phyloP scores from a whole-genome alignment of 495 filamentous ascomycete genomes.

The Melanomma pulvis-pyrius region DNA sequence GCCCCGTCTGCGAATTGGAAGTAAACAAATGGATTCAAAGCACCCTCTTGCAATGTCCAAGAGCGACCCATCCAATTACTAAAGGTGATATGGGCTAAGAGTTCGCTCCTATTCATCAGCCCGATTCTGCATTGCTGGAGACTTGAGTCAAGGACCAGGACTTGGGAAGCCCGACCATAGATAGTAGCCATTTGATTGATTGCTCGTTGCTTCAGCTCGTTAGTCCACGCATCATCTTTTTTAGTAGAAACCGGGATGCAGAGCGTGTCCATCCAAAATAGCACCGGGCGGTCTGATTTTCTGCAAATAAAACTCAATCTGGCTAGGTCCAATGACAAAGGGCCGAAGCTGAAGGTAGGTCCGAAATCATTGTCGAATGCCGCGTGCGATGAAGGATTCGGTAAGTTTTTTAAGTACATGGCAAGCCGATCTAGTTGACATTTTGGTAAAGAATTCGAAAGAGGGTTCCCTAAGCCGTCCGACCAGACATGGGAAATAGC shows the following conservation, averaged over 20 bases:
- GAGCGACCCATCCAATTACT: slow-evolving; percentile 20
- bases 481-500: background rate
- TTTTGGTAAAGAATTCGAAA: background rate
- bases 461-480: background rate
- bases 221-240: background rate
- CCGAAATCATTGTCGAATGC: background rate
- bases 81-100: slow-evolving; percentile 11
- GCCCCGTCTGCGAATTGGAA: slow-evolving; percentile 33
- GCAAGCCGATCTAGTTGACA: background rate
- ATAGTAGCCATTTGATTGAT: slow-evolving; percentile 24
- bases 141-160: slow-evolving; percentile 24
- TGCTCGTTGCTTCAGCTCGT: slow-evolving; percentile 5
- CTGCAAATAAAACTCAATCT: background rate
- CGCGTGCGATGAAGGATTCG: background rate
- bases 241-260: slow-evolving; percentile 20
- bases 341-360: background rate
- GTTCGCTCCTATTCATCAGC: background rate
- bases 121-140: slow-evolving; percentile 5
- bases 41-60: slow-evolving; percentile 31
- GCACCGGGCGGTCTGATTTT: background rate
- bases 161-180: slow-evolving; percentile 17
- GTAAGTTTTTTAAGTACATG: slow-evolving; percentile 1
- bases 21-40: slow-evolving; percentile 2
- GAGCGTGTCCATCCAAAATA: slow-evolving; percentile 36
- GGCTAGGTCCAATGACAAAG: background rate